phyloP scores from a whole-genome alignment of 1,284 basidiomycete species.

The Austroboletus niveus region DNA sequence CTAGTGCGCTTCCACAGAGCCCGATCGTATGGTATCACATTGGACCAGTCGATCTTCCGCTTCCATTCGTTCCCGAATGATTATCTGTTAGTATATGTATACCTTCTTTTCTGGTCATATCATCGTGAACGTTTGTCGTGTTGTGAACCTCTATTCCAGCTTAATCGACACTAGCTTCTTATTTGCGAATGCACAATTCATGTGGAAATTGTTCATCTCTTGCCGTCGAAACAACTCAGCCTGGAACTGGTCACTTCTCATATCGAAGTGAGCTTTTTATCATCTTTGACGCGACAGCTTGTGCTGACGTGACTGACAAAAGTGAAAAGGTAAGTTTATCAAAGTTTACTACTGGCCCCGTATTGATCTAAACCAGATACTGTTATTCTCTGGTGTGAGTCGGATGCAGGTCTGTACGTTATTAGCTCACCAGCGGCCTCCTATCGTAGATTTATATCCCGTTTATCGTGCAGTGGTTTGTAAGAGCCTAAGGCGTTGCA shows the following conservation, averaged over 20 bases:
- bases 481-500: neutral
- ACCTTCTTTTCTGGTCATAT: neutral
- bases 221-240: neutral
- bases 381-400: too few species aligned
- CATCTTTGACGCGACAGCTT: neutral
- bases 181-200: conserved; percentile 13
- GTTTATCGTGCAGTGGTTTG: neutral
- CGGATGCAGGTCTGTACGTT: too few species aligned
- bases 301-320: neutral
- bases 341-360: too few species aligned
- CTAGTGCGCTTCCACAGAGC: too few species aligned
- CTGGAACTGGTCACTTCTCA: neutral
- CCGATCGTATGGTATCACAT: neutral
- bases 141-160: too few species aligned
- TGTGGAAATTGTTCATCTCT: conserved; percentile 29
- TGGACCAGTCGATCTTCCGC: neutral
- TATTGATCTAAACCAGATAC: too few species aligned
- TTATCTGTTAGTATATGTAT: neutral
- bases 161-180: too few species aligned
- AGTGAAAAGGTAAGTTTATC: too few species aligned
- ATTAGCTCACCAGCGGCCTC: too few species aligned
- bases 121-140: too few species aligned
- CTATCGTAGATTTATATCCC: neutral
- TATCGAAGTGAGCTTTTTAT: neutral
- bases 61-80: neutral